These are phyloP conservation scores for Botrytis aclada DNA, from an alignment of 2,329 filamentous ascomycete genomes.

Conservation along the genomic window DNA sequence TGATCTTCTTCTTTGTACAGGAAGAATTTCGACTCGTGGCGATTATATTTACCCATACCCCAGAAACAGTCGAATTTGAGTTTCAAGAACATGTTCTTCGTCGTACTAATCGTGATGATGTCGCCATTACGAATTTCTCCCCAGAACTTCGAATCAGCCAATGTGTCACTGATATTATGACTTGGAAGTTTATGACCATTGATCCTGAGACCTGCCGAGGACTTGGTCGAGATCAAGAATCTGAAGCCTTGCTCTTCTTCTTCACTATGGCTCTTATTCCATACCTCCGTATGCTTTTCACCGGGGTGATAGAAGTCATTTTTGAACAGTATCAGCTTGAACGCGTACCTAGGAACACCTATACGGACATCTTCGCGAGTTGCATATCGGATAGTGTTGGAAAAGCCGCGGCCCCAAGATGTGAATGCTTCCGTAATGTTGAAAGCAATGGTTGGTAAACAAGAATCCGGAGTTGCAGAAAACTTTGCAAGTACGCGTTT, in stretches of 20 bases:
- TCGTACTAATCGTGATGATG: slow-evolving; percentile 65
- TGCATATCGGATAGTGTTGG: slow-evolving; percentile 66
- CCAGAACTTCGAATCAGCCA: slow-evolving; percentile 53
- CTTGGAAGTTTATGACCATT: slow-evolving; percentile 67
- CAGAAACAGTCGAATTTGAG: slow-evolving; percentile 37
- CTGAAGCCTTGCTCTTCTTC: slow-evolving; percentile 44
- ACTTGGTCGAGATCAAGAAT: slow-evolving; percentile 77
- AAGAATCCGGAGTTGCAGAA: slow-evolving; percentile 62
- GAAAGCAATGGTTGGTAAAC: slow-evolving; percentile 59
- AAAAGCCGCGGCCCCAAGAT: slow-evolving; percentile 71
- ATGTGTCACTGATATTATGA: slow-evolving; percentile 52
- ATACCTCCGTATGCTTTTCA: slow-evolving; percentile 1
- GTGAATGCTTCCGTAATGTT: slow-evolving; percentile 64
- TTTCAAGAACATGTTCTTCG: slow-evolving; percentile 32
- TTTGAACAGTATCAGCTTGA: slow-evolving; percentile 74
- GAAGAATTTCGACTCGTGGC: slow-evolving; percentile 28
- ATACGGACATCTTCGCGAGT: slow-evolving; percentile 58
- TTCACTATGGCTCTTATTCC: slow-evolving; percentile 23
- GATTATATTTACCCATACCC: slow-evolving; percentile 30
- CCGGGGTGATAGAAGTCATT: slow-evolving; percentile 60
- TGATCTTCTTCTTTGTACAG: slow-evolving; percentile 5
- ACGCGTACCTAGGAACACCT: slow-evolving; percentile 72
- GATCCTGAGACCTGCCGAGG: slow-evolving; percentile 70
- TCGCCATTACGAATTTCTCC: slow-evolving; percentile 75
- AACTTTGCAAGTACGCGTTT: slow-evolving; percentile 61